phyloP scores from a whole-genome alignment of 371 early-diverging fungal species.

The Mortierella sp. region DNA sequence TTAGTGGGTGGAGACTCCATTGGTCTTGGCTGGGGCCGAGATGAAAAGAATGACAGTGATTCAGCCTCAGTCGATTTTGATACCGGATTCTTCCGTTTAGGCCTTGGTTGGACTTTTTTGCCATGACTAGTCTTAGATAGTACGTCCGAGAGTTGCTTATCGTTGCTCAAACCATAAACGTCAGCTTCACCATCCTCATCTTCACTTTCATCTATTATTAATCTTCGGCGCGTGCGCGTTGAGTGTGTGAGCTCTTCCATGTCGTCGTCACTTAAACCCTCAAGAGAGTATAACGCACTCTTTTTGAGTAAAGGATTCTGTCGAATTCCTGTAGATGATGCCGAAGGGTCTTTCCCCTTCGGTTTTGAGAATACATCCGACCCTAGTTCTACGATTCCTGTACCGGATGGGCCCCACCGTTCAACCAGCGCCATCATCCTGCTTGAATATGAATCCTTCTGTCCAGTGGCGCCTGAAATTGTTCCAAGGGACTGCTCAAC shows the following conservation, averaged over 20 bases:
- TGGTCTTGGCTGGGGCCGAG: neutral
- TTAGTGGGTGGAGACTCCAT: neutral
- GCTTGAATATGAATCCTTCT: slow-evolving; percentile 29
- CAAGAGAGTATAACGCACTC: neutral
- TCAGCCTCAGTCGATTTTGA: neutral
- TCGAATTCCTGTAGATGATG: neutral
- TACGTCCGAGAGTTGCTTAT: no score
- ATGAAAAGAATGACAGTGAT: neutral
- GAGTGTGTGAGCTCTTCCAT: slow-evolving; percentile 5
- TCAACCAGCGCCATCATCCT: slow-evolving; percentile 31
- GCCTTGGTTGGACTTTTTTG: neutral
- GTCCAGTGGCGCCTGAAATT: neutral
- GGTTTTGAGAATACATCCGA: neutral
- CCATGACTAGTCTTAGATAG: neutral
- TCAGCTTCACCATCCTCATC: neutral
- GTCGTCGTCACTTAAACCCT: slow-evolving; percentile 7
- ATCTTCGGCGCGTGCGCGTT: neutral
- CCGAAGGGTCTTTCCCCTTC: neutral
- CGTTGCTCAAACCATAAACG: neutral
- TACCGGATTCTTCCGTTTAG: neutral
- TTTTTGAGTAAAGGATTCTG: neutral
- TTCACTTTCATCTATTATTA: slow-evolving; percentile 1
- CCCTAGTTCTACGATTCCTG: neutral
- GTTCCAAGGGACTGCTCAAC: slow-evolving; percentile 26
- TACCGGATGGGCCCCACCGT: slow-evolving; percentile 1